These are phyloP conservation scores for Filosporella fistucella DNA, from an alignment of 495 filamentous ascomycete species.

Conservation along the genomic window DNA sequence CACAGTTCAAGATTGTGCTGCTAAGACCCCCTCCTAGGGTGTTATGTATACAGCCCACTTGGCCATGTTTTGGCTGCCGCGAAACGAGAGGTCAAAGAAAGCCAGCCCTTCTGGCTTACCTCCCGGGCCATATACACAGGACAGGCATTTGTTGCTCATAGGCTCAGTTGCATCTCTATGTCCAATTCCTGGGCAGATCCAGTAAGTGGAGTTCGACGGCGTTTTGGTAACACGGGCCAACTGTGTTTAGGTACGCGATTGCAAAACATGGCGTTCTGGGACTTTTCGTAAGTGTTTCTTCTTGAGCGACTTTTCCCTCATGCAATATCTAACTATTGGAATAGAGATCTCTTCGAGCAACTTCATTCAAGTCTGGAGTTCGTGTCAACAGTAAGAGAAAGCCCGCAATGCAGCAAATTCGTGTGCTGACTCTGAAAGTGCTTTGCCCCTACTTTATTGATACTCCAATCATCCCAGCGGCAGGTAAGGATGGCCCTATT, in stretches of 20 bases:
- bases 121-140: conserved; percentile 17
- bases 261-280: conserved; percentile 64
- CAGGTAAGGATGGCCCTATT: no score
- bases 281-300: conserved; percentile 36
- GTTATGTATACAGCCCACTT: conserved; percentile 61
- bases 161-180: conserved; percentile 49
- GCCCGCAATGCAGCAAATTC: neutral
- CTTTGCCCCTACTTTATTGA: conserved; percentile 64
- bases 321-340: neutral
- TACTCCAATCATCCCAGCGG: conserved; percentile 49
- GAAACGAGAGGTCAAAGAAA: conserved; percentile 28
- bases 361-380: conserved; percentile 40
- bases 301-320: neutral
- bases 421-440: conserved; percentile 24
- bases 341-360: conserved; percentile 41
- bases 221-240: no score
- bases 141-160: conserved; percentile 50
- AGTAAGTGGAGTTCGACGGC: no score
- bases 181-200: conserved; percentile 39
- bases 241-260: conserved; percentile 46
- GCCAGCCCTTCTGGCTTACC: conserved; percentile 1
- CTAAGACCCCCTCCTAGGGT: no score
- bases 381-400: conserved; percentile 41
- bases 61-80: conserved; percentile 52
- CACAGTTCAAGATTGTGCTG: no score